A percentile compares a stretch with the other conserved stretches of the same genome.
phyloP scores from a whole-genome alignment of 1,284 basidiomycete species.

The Vanrija sp. region DNA sequence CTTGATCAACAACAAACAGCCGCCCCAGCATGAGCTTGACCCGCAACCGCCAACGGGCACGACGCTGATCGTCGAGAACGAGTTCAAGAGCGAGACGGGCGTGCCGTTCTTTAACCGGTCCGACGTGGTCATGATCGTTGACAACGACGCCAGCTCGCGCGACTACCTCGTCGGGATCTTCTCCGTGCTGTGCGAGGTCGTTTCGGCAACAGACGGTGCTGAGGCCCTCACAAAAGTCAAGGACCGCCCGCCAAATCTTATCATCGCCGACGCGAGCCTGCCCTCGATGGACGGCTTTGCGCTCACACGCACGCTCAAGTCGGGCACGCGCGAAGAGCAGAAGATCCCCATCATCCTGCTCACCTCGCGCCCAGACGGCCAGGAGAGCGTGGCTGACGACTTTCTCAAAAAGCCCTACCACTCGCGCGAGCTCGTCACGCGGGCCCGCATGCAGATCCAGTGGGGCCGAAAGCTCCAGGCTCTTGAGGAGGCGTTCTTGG shows the following conservation, averaged over 20 bases:
- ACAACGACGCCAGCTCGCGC: conserved; percentile 28
- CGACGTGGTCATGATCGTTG: conserved; percentile 45
- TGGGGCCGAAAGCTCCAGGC: conserved; percentile 38
- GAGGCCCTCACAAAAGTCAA: conserved; percentile 44
- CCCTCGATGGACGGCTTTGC: conserved; percentile 42
- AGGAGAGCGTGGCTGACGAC: conserved; percentile 6
- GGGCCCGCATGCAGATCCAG: conserved; percentile 43
- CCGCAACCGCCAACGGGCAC: conserved; percentile 3
- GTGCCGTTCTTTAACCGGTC: conserved; percentile 42
- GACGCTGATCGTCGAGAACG: no score
- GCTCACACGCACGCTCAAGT: conserved; percentile 24
- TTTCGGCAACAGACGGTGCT: conserved; percentile 47
- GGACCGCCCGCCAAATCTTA: conserved; percentile 29
- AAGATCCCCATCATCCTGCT: conserved; percentile 41
- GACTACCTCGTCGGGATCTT: conserved; percentile 44
- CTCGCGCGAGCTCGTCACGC: conserved; percentile 49
- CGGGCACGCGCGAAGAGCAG: conserved; percentile 14
- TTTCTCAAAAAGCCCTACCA: conserved; percentile 46
- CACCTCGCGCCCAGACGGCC: conserved; percentile 4
- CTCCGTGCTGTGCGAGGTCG: conserved; percentile 45
- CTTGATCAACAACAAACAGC: no score
- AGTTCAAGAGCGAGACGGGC: neutral
- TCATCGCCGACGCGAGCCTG: conserved; percentile 52
- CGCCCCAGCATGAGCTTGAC: conserved; percentile 25
- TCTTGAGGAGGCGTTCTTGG: conserved; percentile 41